phyloP scores from a whole-genome alignment of 306 rosid genomes.

The Arachis stenosperma region DNA sequence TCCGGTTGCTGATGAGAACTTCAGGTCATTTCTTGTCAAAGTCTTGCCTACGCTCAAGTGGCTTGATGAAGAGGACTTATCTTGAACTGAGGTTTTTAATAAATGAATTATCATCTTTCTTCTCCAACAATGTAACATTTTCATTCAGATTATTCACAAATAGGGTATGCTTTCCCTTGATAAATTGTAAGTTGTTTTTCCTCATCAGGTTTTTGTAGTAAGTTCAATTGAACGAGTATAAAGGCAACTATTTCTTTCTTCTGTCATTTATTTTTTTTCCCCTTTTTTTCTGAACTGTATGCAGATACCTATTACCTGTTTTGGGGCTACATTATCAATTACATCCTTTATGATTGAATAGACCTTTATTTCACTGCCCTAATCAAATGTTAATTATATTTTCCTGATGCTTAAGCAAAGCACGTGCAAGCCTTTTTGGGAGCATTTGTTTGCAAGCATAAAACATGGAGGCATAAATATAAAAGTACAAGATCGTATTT shows the following conservation, averaged over 20 bases:
- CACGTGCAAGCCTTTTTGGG: background rate
- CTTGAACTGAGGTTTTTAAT: conserved; percentile 29
- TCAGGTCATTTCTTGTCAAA: conserved; percentile 61
- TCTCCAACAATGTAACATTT: background rate
- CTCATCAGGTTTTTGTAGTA: background rate
- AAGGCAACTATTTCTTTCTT: background rate
- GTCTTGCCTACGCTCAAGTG: conserved; percentile 55
- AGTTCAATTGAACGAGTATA: background rate
- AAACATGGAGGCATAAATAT: too few relatives aligned
- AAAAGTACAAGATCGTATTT: too few relatives aligned
- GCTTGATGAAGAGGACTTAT: conserved; percentile 42
- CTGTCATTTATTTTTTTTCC: too few relatives aligned
- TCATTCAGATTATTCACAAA: background rate
- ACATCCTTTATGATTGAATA: background rate
- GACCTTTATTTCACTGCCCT: background rate
- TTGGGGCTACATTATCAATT: background rate
- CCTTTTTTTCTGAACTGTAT: background rate
- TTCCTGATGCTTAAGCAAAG: background rate
- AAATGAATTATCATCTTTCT: background rate
- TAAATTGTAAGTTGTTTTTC: background rate
- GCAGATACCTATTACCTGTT: background rate
- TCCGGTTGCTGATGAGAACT: conserved; percentile 59
- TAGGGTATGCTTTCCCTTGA: conserved; percentile 6
- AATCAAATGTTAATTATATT: background rate
- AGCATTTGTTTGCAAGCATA: too few relatives aligned